Evolutionary conservation across 345 rosid genomes (phyloP).

Genomic region (Lepidium aucheri): DNA sequence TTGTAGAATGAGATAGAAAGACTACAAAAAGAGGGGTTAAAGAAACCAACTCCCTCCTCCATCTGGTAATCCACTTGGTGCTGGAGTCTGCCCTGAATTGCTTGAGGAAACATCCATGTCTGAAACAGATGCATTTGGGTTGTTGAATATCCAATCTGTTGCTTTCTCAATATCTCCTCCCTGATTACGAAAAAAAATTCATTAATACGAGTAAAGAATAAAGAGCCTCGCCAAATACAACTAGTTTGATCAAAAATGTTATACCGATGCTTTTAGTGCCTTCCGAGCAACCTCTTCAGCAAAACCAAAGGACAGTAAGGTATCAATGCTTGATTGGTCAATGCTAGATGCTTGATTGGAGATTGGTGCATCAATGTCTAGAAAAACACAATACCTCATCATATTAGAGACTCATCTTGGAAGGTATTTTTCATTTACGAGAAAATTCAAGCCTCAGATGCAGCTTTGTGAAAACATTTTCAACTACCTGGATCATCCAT

Average conservation of each 20-base stretch:
- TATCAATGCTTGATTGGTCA: constrained; percentile 67
- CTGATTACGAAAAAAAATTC: constrained; percentile 18
- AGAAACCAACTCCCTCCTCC: constrained; percentile 90
- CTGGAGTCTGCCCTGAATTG: constrained; percentile 30
- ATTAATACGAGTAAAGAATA: background rate
- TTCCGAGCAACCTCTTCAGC: constrained; percentile 73
- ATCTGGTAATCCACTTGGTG: constrained; percentile 48
- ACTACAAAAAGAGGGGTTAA: background rate
- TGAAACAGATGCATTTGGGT: constrained; percentile 63
- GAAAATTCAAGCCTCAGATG: background rate
- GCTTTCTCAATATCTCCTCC: constrained; percentile 94
- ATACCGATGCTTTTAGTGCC: constrained; percentile 81
- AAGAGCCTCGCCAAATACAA: background rate
- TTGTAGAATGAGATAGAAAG: background rate
- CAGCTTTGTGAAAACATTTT: background rate
- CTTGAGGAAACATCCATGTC: constrained; percentile 70
- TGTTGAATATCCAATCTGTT: constrained; percentile 98
- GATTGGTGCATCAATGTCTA: constrained; percentile 77
- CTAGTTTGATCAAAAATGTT: background rate
- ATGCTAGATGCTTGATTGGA: constrained; percentile 36
- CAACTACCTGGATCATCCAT: constrained; percentile 88
- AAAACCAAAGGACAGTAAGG: constrained; percentile 86
- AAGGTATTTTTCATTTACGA: background rate
- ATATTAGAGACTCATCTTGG: background rate
- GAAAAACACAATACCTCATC: constrained; percentile 4